Conservation (phyloP, 2,329 filamentous ascomycete species). For the Claviceps purpurea region DNA sequence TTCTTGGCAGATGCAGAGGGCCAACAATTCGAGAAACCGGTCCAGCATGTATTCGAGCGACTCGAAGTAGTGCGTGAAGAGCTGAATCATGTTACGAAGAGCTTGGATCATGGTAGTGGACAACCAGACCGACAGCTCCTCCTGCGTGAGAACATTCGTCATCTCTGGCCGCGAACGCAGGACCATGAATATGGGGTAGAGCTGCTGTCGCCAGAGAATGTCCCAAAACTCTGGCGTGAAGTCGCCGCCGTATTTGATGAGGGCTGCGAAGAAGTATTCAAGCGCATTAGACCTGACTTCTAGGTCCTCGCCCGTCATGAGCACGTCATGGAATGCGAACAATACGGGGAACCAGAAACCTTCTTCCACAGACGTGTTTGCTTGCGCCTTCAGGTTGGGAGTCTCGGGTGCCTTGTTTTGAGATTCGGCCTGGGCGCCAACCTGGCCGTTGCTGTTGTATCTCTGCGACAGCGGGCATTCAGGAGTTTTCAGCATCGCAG, state of each 20-base stretch:
- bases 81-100: slow-evolving; percentile 91
- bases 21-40: slow-evolving; percentile 86
- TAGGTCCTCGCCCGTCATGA: slow-evolving; percentile 98
- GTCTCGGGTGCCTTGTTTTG: slow-evolving; percentile 29
- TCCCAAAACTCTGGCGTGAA: slow-evolving; percentile 97
- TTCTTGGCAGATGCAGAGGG: slow-evolving; percentile 95
- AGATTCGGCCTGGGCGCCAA: slow-evolving; percentile 27
- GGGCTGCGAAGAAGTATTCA: slow-evolving; percentile 91
- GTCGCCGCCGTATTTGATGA: slow-evolving; percentile 78
- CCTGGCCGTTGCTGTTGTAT: slow-evolving; percentile 18
- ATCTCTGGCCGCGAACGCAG: slow-evolving; percentile 92
- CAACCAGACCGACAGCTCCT: slow-evolving; percentile 95
- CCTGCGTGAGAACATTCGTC: slow-evolving; percentile 87
- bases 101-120: slow-evolving; percentile 99
- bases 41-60: slow-evolving; percentile 95
- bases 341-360: slow-evolving; percentile 98
- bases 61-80: slow-evolving; percentile 98
- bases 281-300: slow-evolving; percentile 85
- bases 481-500: slow-evolving; percentile 87
- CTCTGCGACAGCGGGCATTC: slow-evolving; percentile 80
- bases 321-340: slow-evolving; percentile 94
- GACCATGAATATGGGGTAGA: slow-evolving; percentile 98
- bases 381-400: slow-evolving; percentile 24
- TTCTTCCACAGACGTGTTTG: slow-evolving; percentile 81
- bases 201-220: slow-evolving; percentile 87